phyloP scores from a whole-genome alignment of 352 stramenopile species.

The Peronospora belbahrii region DNA sequence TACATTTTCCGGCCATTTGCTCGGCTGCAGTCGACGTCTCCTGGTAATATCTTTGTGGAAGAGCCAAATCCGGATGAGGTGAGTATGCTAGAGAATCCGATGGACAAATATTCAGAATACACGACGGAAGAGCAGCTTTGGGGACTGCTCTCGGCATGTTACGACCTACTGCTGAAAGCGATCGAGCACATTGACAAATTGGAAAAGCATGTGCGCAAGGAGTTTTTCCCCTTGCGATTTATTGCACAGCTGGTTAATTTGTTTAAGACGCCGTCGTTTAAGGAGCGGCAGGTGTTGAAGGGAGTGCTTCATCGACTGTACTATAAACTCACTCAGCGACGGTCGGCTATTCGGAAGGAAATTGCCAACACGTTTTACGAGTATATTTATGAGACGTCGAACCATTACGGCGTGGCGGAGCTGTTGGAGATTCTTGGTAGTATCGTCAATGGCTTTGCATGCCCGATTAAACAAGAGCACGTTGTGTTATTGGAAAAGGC shows the following conservation, averaged over 20 bases:
- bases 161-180: slow-evolving; percentile 74
- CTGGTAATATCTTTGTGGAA: slow-evolving; percentile 79
- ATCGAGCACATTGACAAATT: slow-evolving; percentile 88
- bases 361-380: slow-evolving; percentile 86
- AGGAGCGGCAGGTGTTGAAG: slow-evolving; percentile 81
- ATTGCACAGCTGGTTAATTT: slow-evolving; percentile 73
- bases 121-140: slow-evolving; percentile 77
- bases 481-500: slow-evolving; percentile 78
- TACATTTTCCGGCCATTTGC: slow-evolving; percentile 82
- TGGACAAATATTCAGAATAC: slow-evolving; percentile 82
- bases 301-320: slow-evolving; percentile 83
- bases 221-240: slow-evolving; percentile 80
- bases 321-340: slow-evolving; percentile 86
- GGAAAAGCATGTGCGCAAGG: slow-evolving; percentile 80
- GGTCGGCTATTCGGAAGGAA: slow-evolving; percentile 80
- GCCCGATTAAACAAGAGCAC: slow-evolving; percentile 85
- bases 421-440: slow-evolving; percentile 83
- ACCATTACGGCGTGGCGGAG: slow-evolving; percentile 84
- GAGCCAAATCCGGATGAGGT: slow-evolving; percentile 59
- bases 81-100: slow-evolving; percentile 51
- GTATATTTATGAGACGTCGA: slow-evolving; percentile 90
- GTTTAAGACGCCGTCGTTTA: slow-evolving; percentile 85
- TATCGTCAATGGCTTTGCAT: slow-evolving; percentile 87
- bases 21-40: slow-evolving; percentile 37
- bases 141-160: slow-evolving; percentile 71